A percentile compares a stretch with the other conserved stretches of the same genome.
These are phyloP conservation scores for Begonia masoniana DNA, from an alignment of 306 rosid species.

Conservation along the genomic window DNA sequence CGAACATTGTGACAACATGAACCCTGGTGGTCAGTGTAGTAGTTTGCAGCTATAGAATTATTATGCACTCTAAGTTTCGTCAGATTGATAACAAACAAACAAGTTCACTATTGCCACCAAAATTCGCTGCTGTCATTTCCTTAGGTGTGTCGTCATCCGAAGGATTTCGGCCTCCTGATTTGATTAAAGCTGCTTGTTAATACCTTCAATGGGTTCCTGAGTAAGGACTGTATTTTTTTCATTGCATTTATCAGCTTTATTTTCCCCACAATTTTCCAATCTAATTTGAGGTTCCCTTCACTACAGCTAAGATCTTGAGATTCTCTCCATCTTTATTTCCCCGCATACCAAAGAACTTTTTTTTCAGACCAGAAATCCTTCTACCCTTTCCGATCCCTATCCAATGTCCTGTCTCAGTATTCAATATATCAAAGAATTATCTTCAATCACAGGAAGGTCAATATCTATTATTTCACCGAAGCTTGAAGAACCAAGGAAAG, in stretches of 20 bases:
- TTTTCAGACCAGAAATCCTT: slow-evolving; percentile 23
- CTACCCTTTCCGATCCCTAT: slow-evolving; percentile 21
- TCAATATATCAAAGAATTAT: slow-evolving; percentile 11
- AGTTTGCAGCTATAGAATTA: slow-evolving; percentile 17
- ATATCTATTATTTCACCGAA: slow-evolving; percentile 15
- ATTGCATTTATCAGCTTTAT: slow-evolving; percentile 15
- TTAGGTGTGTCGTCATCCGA: slow-evolving; percentile 18
- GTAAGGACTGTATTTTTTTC: slow-evolving; percentile 18
- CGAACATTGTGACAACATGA: slow-evolving; percentile 15
- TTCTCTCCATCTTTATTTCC: slow-evolving; percentile 21
- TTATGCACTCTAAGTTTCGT: slow-evolving; percentile 18
- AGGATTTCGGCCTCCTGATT: slow-evolving; percentile 14
- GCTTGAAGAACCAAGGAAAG: slow-evolving; percentile 3
- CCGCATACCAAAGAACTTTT: slow-evolving; percentile 15
- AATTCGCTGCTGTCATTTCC: slow-evolving; percentile 18
- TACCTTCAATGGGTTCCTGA: slow-evolving; percentile 18
- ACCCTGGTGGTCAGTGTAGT: slow-evolving; percentile 18
- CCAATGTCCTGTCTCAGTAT: slow-evolving; percentile 5
- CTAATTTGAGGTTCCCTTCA: slow-evolving; percentile 20
- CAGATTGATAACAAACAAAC: slow-evolving; percentile 23
- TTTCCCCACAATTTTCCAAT: slow-evolving; percentile 20
- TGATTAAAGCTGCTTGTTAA: slow-evolving; percentile 13
- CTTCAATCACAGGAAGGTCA: slow-evolving; percentile 19
- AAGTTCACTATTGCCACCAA: slow-evolving; percentile 18
- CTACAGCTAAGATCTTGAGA: slow-evolving; percentile 18